Conservation (phyloP, 306 rosid genomes). For the Quercus robur region DNA sequence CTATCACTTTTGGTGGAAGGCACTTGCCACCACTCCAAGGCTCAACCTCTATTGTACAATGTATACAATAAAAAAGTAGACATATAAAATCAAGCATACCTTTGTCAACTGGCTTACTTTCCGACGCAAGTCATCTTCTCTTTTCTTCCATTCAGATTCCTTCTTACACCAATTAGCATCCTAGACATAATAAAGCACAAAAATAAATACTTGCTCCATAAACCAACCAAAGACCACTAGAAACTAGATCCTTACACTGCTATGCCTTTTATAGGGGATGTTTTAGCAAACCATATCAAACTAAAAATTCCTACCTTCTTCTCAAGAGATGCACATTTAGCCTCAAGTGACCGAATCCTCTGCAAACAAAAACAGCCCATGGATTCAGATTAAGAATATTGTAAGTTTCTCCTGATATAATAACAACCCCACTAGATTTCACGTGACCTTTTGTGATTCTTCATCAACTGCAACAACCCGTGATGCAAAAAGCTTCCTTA, state of each 20-base stretch:
- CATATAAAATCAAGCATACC: conserved; percentile 34
- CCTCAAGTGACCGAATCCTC: conserved; percentile 68
- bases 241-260: conserved; percentile 10
- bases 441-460: conserved; percentile 67
- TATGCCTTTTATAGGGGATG: not conserved
- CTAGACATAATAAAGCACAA: conserved; percentile 28
- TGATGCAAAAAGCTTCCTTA: conserved; percentile 70
- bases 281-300: not conserved
- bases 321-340: conserved; percentile 62
- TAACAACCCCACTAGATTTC: not conserved
- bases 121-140: conserved; percentile 37
- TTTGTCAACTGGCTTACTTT: conserved; percentile 42
- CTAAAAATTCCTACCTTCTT: conserved; percentile 46
- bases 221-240: conserved; percentile 4
- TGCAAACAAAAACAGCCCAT: conserved; percentile 28
- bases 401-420: not conserved
- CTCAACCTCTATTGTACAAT: no score
- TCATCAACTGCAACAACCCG: conserved; percentile 59
- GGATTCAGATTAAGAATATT: conserved; percentile 10
- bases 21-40: not conserved
- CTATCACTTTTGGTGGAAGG: no score
- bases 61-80: not conserved
- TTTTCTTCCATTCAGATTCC: conserved; percentile 56
- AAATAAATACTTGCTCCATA: conserved; percentile 7
- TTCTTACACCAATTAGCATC: conserved; percentile 52